Base-by-base conservation (phyloP, 139 green algal genomes). In the Coccomyxa sp. region DNA sequence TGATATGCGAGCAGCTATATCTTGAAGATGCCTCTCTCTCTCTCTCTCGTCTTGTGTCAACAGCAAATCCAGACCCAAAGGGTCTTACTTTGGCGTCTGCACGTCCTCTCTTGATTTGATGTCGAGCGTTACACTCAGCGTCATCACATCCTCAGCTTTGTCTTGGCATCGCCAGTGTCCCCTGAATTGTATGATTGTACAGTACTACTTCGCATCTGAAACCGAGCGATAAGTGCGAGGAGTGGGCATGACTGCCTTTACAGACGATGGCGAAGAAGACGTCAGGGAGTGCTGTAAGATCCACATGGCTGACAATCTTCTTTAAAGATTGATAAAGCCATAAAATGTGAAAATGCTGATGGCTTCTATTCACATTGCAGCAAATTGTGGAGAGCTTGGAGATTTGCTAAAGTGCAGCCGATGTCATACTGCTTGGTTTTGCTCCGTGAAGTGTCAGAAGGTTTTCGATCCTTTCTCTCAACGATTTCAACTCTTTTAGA, bases 371-470 rank as follows among this genome's bases (percentile, higher is more conserved):
- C 27, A 23, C 58, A 13, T 10, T 13, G 59, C 92, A 96, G 94
- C 87, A 23, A 98, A 98, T 85, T 98, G 95, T 80, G 95, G 92
- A 0, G 84, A 66, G 0, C 90, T 83, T 12, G 85, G 89, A 0
- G 81, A 85, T 4, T 82, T 98, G 15, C 84, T 95, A 38, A 88
- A 89, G 30, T 98, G 95, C 91, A 93, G 87, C 83, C 87, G 95
- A 17, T 98, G 95, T 85, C 93, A 92, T n/a, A 68, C 58, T 25
- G 92, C 91, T 10, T 96, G 85, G 84, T 98, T 97, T 81, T 98
- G 95, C 86, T 93, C 91, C 0, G 67, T 88, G 0, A 88, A 90
- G 45, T 98, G 95, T 86, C 95, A 98, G 77, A 96, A 95, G 91
- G 91, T 93, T 63, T 81, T 75, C 0, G 0, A 45, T 57, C 71